Conservation (phyloP, 2,329 filamentous ascomycete species). For the Colletotrichum zoysiae region DNA sequence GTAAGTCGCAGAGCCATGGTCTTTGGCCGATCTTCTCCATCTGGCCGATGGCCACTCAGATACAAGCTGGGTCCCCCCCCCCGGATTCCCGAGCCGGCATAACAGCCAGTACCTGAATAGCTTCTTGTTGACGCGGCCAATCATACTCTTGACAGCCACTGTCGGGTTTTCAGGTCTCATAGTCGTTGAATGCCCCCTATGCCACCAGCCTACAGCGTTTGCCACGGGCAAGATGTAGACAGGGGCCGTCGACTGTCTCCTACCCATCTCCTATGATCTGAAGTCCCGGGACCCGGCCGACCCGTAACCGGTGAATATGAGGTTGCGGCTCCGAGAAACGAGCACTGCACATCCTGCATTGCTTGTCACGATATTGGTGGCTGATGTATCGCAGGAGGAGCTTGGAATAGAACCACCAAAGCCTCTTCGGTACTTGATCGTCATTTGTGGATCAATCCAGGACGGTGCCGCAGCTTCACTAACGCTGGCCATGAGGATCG, state of each 20-base stretch:
- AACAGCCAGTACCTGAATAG: not conserved
- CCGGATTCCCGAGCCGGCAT: not conserved
- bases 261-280: not conserved
- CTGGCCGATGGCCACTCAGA: not conserved
- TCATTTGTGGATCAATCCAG: not conserved
- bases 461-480: not conserved
- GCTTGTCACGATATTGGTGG: too few relatives aligned
- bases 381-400: not conserved
- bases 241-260: not conserved
- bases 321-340: not conserved
- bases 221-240: not conserved
- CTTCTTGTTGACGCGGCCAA: not conserved
- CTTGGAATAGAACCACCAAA: not conserved
- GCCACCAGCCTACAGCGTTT: not conserved
- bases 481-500: too few relatives aligned
- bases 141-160: not conserved
- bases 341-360: not conserved
- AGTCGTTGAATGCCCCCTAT: not conserved
- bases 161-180: not conserved
- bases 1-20: not conserved
- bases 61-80: too few relatives aligned
- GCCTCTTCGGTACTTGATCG: not conserved
- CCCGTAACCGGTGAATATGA: not conserved
- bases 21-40: not conserved
- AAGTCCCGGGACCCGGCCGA: not conserved